Evolutionary conservation across 2,329 filamentous ascomycete species (phyloP), one percentile per base, ranked within the genome.

Genomic region (Pseudofabraea citricarpa): DNA sequence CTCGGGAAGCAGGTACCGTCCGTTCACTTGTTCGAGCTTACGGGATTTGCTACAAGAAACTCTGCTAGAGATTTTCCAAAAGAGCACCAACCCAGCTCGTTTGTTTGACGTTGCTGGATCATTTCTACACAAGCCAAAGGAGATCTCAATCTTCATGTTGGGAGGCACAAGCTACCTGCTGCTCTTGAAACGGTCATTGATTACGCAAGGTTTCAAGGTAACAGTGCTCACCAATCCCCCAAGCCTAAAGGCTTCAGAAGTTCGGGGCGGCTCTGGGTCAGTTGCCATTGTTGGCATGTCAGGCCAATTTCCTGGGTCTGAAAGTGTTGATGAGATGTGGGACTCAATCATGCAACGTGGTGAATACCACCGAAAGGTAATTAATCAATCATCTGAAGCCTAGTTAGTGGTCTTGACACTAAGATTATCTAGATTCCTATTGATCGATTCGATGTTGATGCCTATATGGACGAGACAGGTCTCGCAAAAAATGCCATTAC

Each of bases 221-320:
- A n/a, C 31, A 35, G 18, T 7, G 13, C 13, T 16, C 10, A 15
- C 6, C 13, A 10, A 2, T 6, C 10, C 38, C 47, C 19, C 9
- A 29, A 22, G 22, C 22, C 39, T 13, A 36, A 45, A n/a, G 67
- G 78, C 56, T 78, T 80, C 60, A 90, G 90, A 64, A 78, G n/a
- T n/a, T n/a, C n/a, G n/a, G n/a, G n/a, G n/a, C n/a, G n/a, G n/a
- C n/a, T n/a, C n/a, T n/a, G n/a, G n/a, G n/a, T n/a, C n/a, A n/a
- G n/a, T 94, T 48, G 89, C 88, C 43, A 89, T 94, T 48, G 83
- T 94, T 23, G 88, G 88, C 40, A 85, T 87, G 75, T 79, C 85
- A 26, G 84, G 85, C 42, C 77, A 85, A 40, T 89, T 87, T 61
- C 85, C 85, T 3, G 80, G 83, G 51, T 81, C 84, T 32, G 80